These are phyloP conservation scores for Lachnellula arida DNA, from an alignment of 2,329 filamentous ascomycete genomes.

Conservation along the genomic window DNA sequence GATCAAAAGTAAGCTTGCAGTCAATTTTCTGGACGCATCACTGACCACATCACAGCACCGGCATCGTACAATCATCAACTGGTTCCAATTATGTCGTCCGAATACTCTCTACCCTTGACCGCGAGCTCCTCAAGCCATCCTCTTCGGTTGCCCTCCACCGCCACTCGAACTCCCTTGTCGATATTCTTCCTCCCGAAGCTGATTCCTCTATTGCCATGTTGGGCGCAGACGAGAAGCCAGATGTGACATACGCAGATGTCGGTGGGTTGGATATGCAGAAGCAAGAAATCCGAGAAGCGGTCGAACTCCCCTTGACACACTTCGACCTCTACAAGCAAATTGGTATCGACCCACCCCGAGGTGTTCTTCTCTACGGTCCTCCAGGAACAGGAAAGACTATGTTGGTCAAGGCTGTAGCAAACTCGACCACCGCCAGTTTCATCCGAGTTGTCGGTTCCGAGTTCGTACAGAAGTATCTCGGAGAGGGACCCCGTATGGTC, in stretches of 20 bases:
- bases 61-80: conserved; percentile 96
- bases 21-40: background rate
- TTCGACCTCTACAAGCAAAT: conserved; percentile 99
- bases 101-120: conserved; percentile 95
- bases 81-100: conserved; percentile 99
- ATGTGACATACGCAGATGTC: conserved; percentile 96
- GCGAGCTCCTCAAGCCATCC: conserved; percentile 95
- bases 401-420: conserved; percentile 96
- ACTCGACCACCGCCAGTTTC: conserved; percentile 96
- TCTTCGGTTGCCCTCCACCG: conserved; percentile 96
- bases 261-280: conserved; percentile 99
- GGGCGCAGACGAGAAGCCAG: conserved; percentile 92
- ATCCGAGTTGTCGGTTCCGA: conserved; percentile 97
- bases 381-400: conserved; percentile 96
- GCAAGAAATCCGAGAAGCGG: conserved; percentile 96
- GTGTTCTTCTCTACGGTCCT: conserved; percentile 92
- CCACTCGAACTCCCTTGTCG: conserved; percentile 96
- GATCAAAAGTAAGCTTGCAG: conserved; percentile 78
- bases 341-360: conserved; percentile 94
- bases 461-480: conserved; percentile 98
- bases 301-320: conserved; percentile 93
- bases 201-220: conserved; percentile 99
- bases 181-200: conserved; percentile 97
- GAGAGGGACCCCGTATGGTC: conserved; percentile 97
- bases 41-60: conserved; percentile 59